Conservation (phyloP, 768 basidiomycete genomes). For the Lentinula sp. region DNA sequence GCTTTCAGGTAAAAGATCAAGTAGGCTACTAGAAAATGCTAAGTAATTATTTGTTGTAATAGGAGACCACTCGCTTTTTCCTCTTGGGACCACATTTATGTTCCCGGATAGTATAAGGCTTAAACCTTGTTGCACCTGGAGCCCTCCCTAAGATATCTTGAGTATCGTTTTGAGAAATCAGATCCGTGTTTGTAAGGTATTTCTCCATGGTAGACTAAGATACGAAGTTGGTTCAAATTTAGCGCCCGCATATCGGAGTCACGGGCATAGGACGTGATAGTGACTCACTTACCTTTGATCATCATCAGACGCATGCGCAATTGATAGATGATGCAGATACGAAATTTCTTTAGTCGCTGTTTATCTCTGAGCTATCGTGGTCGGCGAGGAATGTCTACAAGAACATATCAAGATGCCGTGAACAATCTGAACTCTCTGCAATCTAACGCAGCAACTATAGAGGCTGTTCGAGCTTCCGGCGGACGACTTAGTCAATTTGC, state of each 20-base stretch:
- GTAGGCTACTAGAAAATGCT: background rate
- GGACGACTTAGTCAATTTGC: slow-evolving; percentile 54
- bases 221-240: background rate
- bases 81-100: background rate
- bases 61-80: background rate
- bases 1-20: slow-evolving; percentile 1
- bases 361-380: background rate
- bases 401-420: slow-evolving; percentile 70
- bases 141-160: background rate
- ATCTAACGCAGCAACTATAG: slow-evolving; percentile 89
- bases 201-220: slow-evolving; percentile 2
- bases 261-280: background rate
- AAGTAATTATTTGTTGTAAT: background rate
- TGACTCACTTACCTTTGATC: slow-evolving; percentile 1
- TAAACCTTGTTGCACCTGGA: background rate
- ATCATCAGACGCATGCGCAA: background rate
- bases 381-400: slow-evolving; percentile 47
- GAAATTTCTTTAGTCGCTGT: background rate
- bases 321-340: slow-evolving; percentile 2
- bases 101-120: slow-evolving; percentile 1
- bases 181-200: slow-evolving; percentile 6
- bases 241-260: background rate
- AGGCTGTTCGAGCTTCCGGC: slow-evolving; percentile 73
- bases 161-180: background rate
- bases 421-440: slow-evolving; percentile 75